Percentiles rank a stretch among this genome's conserved stretches.
phyloP scores from a whole-genome alignment of 768 basidiomycete genomes.

The Collybia sp. region DNA sequence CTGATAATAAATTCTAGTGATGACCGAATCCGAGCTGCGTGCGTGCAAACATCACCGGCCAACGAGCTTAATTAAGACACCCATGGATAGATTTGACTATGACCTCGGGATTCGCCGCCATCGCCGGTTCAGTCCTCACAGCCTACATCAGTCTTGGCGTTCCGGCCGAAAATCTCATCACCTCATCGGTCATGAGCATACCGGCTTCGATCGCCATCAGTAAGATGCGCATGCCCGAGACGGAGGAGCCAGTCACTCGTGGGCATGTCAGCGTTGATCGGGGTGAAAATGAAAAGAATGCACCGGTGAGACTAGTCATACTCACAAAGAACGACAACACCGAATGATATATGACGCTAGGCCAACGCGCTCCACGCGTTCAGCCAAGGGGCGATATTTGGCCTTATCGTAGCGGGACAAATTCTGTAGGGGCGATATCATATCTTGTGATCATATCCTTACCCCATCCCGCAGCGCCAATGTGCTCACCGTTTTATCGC shows the following conservation, averaged over 20 bases:
- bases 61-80: neutral
- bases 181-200: conserved; percentile 92
- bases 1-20: conserved; percentile 29
- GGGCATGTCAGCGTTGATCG: conserved; percentile 79
- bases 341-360: conserved; percentile 15
- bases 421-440: conserved; percentile 54
- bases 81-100: conserved; percentile 58
- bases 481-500: conserved; percentile 79
- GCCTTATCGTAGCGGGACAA: conserved; percentile 82
- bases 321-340: neutral
- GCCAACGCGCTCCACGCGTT: conserved; percentile 89
- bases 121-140: conserved; percentile 83
- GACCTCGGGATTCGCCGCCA: conserved; percentile 93
- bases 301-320: conserved; percentile 35
- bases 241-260: conserved; percentile 82
- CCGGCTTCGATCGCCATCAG: conserved; percentile 92
- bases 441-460: neutral
- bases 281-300: conserved; percentile 52
- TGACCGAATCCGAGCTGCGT: conserved; percentile 85
- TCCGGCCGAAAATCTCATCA: conserved; percentile 75
- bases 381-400: conserved; percentile 79
- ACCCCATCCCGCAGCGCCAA: conserved; percentile 49
- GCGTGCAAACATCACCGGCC: conserved; percentile 10
- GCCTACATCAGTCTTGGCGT: conserved; percentile 82
- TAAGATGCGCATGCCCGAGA: conserved; percentile 82